phyloP scores from a whole-genome alignment of 1,284 basidiomycete species.

The Ceratobasidium sp. region DNA sequence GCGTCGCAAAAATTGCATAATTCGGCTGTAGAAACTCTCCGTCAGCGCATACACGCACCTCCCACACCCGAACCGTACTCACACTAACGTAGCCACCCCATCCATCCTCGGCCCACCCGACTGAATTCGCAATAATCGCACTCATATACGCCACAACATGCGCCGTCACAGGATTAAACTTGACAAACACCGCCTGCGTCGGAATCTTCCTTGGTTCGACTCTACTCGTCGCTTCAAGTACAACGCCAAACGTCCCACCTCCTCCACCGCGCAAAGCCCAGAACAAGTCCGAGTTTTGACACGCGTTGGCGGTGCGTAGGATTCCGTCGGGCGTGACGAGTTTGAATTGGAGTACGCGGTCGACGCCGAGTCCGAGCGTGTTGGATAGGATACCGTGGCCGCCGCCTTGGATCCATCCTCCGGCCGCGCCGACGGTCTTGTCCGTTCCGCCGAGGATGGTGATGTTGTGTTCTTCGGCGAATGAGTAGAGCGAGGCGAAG shows the following conservation, averaged over 20 bases:
- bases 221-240: constrained; percentile 32
- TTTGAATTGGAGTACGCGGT: constrained; percentile 37
- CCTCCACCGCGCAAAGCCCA: constrained; percentile 47
- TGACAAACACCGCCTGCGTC: constrained; percentile 40
- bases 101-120: constrained; percentile 23
- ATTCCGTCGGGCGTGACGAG: constrained; percentile 44
- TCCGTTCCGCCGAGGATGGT: constrained; percentile 53
- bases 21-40: too few species aligned
- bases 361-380: constrained; percentile 43
- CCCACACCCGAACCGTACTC: background rate
- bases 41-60: constrained; percentile 22
- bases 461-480: constrained; percentile 47
- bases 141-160: constrained; percentile 37
- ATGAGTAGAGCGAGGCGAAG: constrained; percentile 44
- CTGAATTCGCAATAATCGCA: constrained; percentile 9
- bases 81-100: constrained; percentile 42
- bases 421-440: constrained; percentile 68
- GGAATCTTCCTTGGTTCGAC: constrained; percentile 32
- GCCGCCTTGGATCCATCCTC: constrained; percentile 61
- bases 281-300: constrained; percentile 54
- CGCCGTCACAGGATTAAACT: constrained; percentile 43
- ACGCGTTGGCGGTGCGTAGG: constrained; percentile 11
- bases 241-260: constrained; percentile 46
- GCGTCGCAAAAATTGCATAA: constrained; percentile 12
- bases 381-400: constrained; percentile 32